phyloP scores from a whole-genome alignment of 208 protist species.

The Acanthamoeba castellanii region DNA sequence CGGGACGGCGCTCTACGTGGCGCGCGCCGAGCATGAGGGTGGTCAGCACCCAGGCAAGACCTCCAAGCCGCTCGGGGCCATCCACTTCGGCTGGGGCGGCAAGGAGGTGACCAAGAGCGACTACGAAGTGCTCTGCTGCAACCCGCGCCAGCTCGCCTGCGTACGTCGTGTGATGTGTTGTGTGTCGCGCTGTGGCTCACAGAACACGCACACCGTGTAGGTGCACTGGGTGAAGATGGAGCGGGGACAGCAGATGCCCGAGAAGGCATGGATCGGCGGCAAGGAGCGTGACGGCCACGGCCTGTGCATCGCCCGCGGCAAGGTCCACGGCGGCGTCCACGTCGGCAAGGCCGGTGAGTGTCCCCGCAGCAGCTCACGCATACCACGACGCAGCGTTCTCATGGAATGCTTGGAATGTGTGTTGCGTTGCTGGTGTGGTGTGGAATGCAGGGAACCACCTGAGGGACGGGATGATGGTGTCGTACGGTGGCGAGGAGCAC shows the following conservation, averaged over 20 bases:
- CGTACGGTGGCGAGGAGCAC: slow-evolving; percentile 4
- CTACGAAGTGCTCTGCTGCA: slow-evolving; percentile 53
- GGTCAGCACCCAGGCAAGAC: slow-evolving; percentile 35
- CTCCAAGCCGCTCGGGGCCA: background rate
- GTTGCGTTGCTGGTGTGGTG: too few relatives aligned
- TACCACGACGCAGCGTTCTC: too few relatives aligned
- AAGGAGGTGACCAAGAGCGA: slow-evolving; percentile 36
- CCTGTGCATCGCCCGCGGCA: slow-evolving; percentile 42
- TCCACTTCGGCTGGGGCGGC: slow-evolving; percentile 41
- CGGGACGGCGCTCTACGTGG: background rate
- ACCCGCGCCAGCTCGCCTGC: background rate
- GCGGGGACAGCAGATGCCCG: background rate
- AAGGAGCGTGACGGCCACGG: slow-evolving; percentile 26
- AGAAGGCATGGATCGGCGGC: background rate
- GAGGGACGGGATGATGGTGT: background rate
- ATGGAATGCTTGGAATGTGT: too few relatives aligned
- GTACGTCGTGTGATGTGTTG: background rate
- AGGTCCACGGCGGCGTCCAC: slow-evolving; percentile 13
- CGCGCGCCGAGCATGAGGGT: slow-evolving; percentile 14
- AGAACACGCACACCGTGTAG: background rate
- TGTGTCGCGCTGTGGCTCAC: background rate
- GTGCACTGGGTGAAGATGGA: slow-evolving; percentile 22
- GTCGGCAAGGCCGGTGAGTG: background rate
- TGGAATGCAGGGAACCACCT: background rate
- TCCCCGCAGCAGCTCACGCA: too few relatives aligned